phyloP scores from a whole-genome alignment of 192 early-diverging fungal genomes.

The Dimargaris xerosporica region DNA sequence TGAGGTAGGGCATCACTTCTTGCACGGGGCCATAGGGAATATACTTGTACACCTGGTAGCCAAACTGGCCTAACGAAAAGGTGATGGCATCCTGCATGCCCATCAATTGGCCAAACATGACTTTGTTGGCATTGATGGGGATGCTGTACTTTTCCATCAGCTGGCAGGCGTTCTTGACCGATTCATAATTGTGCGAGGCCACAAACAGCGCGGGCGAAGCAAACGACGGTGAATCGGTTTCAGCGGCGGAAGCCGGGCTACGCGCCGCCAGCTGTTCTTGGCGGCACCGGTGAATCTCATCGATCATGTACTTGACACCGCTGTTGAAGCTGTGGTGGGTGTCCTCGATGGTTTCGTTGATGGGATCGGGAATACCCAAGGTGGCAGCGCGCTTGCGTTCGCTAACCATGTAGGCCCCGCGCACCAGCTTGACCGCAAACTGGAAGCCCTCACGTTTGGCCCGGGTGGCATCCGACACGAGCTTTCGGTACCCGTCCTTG shows the following conservation, averaged over 20 bases:
- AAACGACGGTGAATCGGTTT: not conserved
- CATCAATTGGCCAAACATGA: constrained; percentile 87
- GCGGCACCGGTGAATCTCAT: constrained; percentile 23
- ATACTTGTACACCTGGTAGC: constrained; percentile 80
- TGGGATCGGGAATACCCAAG: constrained; percentile 59
- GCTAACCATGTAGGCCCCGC: constrained; percentile 69
- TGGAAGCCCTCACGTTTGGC: constrained; percentile 54
- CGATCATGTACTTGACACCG: constrained; percentile 55
- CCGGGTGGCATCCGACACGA: constrained; percentile 47
- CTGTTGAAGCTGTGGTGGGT: constrained; percentile 75
- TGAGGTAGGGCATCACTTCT: constrained; percentile 84
- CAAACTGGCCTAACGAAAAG: constrained; percentile 58
- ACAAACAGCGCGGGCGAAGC: constrained; percentile 51
- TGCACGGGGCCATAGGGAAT: constrained; percentile 81
- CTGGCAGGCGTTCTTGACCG: constrained; percentile 41
- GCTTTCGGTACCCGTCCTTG: constrained; percentile 39
- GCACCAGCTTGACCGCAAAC: constrained; percentile 79
- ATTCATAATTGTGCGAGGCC: constrained; percentile 80
- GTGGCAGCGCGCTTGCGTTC: constrained; percentile 53
- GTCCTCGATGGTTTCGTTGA: constrained; percentile 56
- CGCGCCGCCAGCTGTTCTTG: constrained; percentile 16
- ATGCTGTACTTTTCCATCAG: constrained; percentile 45
- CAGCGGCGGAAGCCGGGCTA: constrained; percentile 14
- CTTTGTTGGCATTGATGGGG: constrained; percentile 33
- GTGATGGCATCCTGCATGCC: constrained; percentile 87